Percentiles rank a stretch among this genome's conserved stretches.
Evolutionary conservation across 2,329 filamentous ascomycete genomes (phyloP).

Genomic region (Trichophyton simii): DNA sequence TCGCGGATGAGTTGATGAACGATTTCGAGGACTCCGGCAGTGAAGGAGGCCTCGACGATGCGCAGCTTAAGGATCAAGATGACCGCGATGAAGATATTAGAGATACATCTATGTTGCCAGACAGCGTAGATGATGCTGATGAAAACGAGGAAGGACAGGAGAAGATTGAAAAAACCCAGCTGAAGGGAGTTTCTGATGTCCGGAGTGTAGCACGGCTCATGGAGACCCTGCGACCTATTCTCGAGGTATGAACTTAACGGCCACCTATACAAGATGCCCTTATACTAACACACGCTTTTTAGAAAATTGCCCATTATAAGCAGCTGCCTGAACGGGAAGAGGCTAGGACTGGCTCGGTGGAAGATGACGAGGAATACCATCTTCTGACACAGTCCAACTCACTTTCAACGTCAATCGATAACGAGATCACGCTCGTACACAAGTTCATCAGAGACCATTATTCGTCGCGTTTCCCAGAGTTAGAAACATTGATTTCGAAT

Average conservation of each 20-base stretch:
- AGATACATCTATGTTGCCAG: neutral
- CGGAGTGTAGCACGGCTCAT: conserved; percentile 68
- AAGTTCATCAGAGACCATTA: conserved; percentile 97
- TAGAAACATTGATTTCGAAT: conserved; percentile 80
- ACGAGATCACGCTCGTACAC: conserved; percentile 83
- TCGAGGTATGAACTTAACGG: conserved; percentile 54
- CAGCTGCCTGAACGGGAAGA: conserved; percentile 53
- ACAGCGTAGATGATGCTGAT: conserved; percentile 28
- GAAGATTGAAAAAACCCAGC: conserved; percentile 70
- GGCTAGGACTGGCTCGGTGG: conserved; percentile 62
- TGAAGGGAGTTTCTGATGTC: conserved; percentile 62
- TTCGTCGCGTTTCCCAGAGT: conserved; percentile 80
- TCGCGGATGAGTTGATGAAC: conserved; percentile 83
- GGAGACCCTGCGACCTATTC: conserved; percentile 65
- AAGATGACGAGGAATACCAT: conserved; percentile 85
- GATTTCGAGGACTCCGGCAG: conserved; percentile 81
- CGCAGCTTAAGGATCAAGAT: neutral
- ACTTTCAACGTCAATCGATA: conserved; percentile 82
- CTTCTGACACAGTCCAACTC: conserved; percentile 79
- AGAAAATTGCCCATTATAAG: conserved; percentile 74
- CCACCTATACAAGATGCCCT: neutral
- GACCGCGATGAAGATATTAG: neutral
- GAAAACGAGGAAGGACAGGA: conserved; percentile 60
- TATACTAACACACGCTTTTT: conserved; percentile 12
- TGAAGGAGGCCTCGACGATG: conserved; percentile 44